Conservation (phyloP, 345 rosid species). For the Raphanus raphanistrum region DNA sequence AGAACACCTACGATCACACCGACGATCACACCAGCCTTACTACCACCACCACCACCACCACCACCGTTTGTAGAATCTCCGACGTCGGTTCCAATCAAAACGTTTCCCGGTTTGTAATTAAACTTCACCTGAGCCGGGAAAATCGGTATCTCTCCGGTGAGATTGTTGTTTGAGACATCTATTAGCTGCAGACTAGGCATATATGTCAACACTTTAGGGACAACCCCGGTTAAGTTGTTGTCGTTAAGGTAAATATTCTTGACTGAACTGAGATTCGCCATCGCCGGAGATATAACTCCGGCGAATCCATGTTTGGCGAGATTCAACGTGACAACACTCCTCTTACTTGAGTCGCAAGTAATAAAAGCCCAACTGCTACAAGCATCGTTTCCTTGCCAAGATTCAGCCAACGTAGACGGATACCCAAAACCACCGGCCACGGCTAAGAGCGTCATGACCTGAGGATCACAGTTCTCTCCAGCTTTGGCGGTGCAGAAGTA, state of each 20-base stretch:
- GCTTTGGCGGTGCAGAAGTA: slow-evolving; percentile 42
- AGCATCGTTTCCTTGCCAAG: slow-evolving; percentile 75
- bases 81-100: slow-evolving; percentile 43
- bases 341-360: slow-evolving; percentile 47
- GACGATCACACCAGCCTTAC: slow-evolving; percentile 50
- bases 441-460: slow-evolving; percentile 59
- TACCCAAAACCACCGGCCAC: slow-evolving; percentile 68
- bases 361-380: slow-evolving; percentile 60
- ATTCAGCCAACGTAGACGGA: slow-evolving; percentile 56
- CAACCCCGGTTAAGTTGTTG: slow-evolving; percentile 59
- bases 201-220: slow-evolving; percentile 58
- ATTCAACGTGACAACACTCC: slow-evolving; percentile 43
- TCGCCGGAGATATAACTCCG: slow-evolving; percentile 66
- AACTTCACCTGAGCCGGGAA: slow-evolving; percentile 51
- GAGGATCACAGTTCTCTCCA: slow-evolving; percentile 52
- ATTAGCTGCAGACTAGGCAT: slow-evolving; percentile 49
- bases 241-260: slow-evolving; percentile 53
- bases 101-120: slow-evolving; percentile 48
- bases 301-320: slow-evolving; percentile 49
- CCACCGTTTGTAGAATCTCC: slow-evolving; percentile 32
- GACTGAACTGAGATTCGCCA: slow-evolving; percentile 55
- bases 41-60: slow-evolving; percentile 17
- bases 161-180: slow-evolving; percentile 78
- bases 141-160: slow-evolving; percentile 49
- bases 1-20: slow-evolving; percentile 49